Conservation (phyloP, 495 filamentous ascomycete genomes). For the Hypoxylon trugodes region DNA sequence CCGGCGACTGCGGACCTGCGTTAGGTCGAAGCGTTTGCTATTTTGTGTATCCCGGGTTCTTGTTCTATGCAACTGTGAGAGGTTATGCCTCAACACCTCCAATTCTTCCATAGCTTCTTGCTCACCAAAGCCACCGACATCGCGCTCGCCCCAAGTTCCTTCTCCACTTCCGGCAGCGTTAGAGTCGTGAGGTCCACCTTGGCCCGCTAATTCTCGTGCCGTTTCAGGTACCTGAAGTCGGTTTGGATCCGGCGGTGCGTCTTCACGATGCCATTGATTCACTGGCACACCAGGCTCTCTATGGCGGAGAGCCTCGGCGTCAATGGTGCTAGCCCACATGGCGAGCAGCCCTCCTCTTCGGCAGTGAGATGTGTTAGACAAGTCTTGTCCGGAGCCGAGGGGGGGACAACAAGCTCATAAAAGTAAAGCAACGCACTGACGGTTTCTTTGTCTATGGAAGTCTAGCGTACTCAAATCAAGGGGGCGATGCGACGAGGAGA, state of each 20-base stretch:
- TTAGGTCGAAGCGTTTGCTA: slow-evolving; percentile 30
- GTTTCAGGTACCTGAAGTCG: background rate
- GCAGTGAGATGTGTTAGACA: background rate
- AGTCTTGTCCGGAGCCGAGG: background rate
- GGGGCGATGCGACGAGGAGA: background rate
- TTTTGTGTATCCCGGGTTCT: slow-evolving; percentile 53
- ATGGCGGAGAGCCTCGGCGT: slow-evolving; percentile 25
- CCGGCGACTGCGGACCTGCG: slow-evolving; percentile 13
- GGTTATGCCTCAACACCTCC: slow-evolving; percentile 70
- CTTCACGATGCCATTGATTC: slow-evolving; percentile 39
- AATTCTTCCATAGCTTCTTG: slow-evolving; percentile 74
- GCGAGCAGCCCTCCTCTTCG: background rate
- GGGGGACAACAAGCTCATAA: background rate
- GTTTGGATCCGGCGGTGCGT: slow-evolving; percentile 18
- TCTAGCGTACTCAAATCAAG: background rate
- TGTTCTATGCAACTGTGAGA: slow-evolving; percentile 66
- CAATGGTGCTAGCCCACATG: slow-evolving; percentile 39
- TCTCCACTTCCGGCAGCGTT: slow-evolving; percentile 37
- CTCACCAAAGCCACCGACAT: slow-evolving; percentile 69
- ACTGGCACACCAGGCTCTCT: slow-evolving; percentile 27
- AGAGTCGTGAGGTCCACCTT: background rate
- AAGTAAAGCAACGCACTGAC: background rate
- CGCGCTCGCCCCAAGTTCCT: slow-evolving; percentile 80
- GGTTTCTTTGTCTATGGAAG: background rate
- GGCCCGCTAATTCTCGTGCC: background rate